A percentile compares a stretch with the other conserved stretches of the same genome.
Conservation (phyloP, 306 rosid species). For the Dalbergia cultrata region DNA sequence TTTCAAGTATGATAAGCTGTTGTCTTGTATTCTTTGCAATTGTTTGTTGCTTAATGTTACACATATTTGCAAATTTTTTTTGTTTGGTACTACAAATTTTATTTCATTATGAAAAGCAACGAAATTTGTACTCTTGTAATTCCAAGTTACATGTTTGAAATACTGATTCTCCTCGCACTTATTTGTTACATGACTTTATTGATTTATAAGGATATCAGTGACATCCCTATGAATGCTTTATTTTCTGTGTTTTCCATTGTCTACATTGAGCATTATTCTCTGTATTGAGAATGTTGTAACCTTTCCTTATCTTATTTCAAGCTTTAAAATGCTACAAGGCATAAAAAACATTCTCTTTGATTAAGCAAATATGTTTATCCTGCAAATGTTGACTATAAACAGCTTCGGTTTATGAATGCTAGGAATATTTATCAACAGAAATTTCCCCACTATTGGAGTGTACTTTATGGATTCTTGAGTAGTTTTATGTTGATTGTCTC, state of each 20-base stretch:
- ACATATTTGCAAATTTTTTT: not conserved
- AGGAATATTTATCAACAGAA: slow-evolving; percentile 25
- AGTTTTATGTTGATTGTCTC: slow-evolving; percentile 31
- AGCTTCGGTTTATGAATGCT: slow-evolving; percentile 13
- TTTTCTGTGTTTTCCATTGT: slow-evolving; percentile 15
- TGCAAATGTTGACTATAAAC: slow-evolving; percentile 9
- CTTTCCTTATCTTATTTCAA: slow-evolving; percentile 38
- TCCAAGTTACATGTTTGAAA: slow-evolving; percentile 30
- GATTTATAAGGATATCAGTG: slow-evolving; percentile 10
- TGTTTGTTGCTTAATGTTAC: slow-evolving; percentile 19
- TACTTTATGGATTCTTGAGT: slow-evolving; percentile 13
- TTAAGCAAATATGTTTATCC: slow-evolving; percentile 18
- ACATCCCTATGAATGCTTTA: not conserved
- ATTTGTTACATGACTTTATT: slow-evolving; percentile 8
- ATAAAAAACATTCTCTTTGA: not conserved
- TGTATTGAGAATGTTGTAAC: slow-evolving; percentile 12
- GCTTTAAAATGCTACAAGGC: slow-evolving; percentile 5
- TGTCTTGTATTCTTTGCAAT: slow-evolving; percentile 15
- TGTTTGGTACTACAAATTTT: not conserved
- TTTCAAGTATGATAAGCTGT: slow-evolving; percentile 14
- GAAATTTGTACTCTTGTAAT: slow-evolving; percentile 16
- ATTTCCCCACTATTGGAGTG: not conserved
- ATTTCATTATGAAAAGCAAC: slow-evolving; percentile 19
- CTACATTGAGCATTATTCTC: slow-evolving; percentile 15
- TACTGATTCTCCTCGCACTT: not conserved